phyloP scores from a whole-genome alignment of 129 eudicot genomes.

The Helichrysum umbraculigerum region DNA sequence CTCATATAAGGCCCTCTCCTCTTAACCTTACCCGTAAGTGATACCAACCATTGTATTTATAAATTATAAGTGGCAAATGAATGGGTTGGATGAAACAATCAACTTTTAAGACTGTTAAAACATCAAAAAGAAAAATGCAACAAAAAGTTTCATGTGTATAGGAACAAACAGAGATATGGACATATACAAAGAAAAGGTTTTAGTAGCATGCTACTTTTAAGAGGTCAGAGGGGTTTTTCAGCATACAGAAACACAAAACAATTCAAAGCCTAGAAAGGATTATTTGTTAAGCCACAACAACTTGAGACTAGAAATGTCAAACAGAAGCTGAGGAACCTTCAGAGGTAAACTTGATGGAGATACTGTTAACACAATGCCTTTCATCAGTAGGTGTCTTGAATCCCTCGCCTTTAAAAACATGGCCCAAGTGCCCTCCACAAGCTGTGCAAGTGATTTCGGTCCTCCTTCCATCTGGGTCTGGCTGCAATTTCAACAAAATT shows the following conservation, averaged over 20 bases:
- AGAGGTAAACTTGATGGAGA: slow-evolving; percentile 75
- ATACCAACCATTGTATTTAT: no score
- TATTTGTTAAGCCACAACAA: neutral
- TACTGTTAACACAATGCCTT: slow-evolving; percentile 91
- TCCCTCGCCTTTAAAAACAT: slow-evolving; percentile 91
- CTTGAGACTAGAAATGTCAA: slow-evolving; percentile 6
- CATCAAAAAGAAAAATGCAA: neutral
- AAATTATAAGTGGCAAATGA: no score
- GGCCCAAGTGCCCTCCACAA: slow-evolving; percentile 95
- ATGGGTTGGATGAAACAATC: no score
- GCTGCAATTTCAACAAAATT: slow-evolving; percentile 44
- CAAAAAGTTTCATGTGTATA: neutral
- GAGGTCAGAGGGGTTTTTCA: slow-evolving; percentile 7
- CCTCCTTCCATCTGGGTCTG: slow-evolving; percentile 97
- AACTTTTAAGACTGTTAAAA: no score
- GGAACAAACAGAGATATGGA: neutral
- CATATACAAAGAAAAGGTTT: neutral
- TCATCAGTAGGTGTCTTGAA: slow-evolving; percentile 75
- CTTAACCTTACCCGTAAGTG: no score
- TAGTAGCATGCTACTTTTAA: neutral
- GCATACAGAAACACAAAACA: slow-evolving; percentile 19
- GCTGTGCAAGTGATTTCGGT: slow-evolving; percentile 95
- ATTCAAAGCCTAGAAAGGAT: slow-evolving; percentile 19
- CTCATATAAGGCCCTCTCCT: no score
- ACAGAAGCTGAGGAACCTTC: slow-evolving; percentile 33